Conservation (phyloP, 1,284 basidiomycete genomes). For the Naganishia sp. region DNA sequence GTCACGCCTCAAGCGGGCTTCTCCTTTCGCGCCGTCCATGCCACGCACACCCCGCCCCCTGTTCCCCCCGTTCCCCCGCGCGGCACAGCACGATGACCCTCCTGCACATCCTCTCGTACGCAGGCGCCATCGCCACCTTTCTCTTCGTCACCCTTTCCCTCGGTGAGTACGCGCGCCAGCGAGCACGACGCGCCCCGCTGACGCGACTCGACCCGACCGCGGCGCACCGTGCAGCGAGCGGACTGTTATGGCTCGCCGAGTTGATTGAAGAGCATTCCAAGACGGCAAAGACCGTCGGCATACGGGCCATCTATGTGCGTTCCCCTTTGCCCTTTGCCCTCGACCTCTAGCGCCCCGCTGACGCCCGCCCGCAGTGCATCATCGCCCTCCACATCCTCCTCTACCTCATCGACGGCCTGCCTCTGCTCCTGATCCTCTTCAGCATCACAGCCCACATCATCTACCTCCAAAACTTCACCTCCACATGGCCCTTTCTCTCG, state of each 20-base stretch:
- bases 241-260: conserved; percentile 87
- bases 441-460: conserved; percentile 79
- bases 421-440: conserved; percentile 70
- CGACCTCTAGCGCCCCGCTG: background rate
- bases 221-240: conserved; percentile 66
- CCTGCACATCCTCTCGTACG: conserved; percentile 59
- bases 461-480: conserved; percentile 87
- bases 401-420: conserved; percentile 75
- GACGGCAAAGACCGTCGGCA: conserved; percentile 73
- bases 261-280: conserved; percentile 89
- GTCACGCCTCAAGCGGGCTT: background rate
- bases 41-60: too few species aligned
- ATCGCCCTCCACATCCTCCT: conserved; percentile 75
- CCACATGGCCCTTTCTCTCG: conserved; percentile 84
- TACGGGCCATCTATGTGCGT: conserved; percentile 80
- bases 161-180: conserved; percentile 57
- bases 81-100: conserved; percentile 37
- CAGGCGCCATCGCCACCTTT: conserved; percentile 67
- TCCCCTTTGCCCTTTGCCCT: background rate
- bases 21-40: too few species aligned
- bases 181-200: background rate
- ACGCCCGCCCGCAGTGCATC: conserved; percentile 61
- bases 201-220: conserved; percentile 30
- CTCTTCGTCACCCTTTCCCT: conserved; percentile 76
- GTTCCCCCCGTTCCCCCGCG: background rate